These are phyloP conservation scores for Cercospora sesami DNA, from an alignment of 2,329 filamentous ascomycete species.

Conservation along the genomic window DNA sequence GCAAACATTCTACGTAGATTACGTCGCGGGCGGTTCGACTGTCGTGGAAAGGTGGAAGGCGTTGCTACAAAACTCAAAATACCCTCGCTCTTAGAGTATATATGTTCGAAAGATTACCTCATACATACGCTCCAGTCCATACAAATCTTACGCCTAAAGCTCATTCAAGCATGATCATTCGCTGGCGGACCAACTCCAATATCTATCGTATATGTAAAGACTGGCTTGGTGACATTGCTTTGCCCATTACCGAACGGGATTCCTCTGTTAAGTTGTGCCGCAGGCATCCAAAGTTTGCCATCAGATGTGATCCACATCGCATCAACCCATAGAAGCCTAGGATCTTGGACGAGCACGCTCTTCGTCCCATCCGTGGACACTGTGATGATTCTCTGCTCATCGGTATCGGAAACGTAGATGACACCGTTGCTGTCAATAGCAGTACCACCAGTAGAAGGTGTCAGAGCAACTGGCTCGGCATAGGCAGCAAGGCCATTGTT, in stretches of 20 bases:
- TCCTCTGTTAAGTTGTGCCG: constrained; percentile 36
- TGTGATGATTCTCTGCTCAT: constrained; percentile 35
- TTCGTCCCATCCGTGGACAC: constrained; percentile 35
- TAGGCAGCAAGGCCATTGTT: constrained; percentile 30
- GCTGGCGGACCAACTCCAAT: constrained; percentile 32
- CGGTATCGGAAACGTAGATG: constrained; percentile 42
- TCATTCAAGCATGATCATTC: constrained; percentile 33
- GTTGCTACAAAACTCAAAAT: too few species aligned
- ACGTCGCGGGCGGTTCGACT: too few species aligned
- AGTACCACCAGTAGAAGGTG: constrained; percentile 42
- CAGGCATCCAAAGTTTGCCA: constrained; percentile 36
- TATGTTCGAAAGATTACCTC: too few species aligned
- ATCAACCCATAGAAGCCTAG: constrained; percentile 36
- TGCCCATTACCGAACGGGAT: constrained; percentile 34
- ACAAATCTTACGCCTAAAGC: too few species aligned
- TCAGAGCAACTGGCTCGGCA: constrained; percentile 38
- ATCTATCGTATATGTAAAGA: constrained; percentile 34
- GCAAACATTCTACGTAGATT: too few species aligned
- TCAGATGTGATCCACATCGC: constrained; percentile 37
- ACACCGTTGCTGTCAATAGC: constrained; percentile 44
- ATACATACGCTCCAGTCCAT: too few species aligned
- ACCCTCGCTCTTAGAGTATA: too few species aligned
- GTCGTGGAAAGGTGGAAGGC: too few species aligned
- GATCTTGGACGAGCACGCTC: constrained; percentile 34
- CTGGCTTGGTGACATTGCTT: constrained; percentile 30